Percentiles rank a stretch among this genome's conserved stretches.
These are phyloP conservation scores for Kwoniella europaea DNA, from an alignment of 768 basidiomycete species.

Conservation along the genomic window DNA sequence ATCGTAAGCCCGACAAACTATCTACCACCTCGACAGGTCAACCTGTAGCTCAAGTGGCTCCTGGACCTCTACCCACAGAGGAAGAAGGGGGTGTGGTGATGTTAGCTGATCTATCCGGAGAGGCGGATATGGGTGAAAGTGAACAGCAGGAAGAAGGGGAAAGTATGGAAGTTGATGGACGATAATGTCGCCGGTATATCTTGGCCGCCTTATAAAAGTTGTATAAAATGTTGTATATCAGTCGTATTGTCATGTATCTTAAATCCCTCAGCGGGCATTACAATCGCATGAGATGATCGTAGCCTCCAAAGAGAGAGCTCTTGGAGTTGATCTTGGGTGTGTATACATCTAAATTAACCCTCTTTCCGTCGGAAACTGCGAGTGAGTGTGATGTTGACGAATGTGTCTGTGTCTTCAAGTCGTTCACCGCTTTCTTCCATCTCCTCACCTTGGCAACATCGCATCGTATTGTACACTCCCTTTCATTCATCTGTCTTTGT, in stretches of 20 bases:
- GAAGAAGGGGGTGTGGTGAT: conserved; percentile 20
- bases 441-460: not conserved
- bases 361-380: conserved; percentile 9
- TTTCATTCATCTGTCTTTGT: not conserved
- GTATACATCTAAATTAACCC: no score
- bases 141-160: conserved; percentile 22
- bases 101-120: conserved; percentile 24
- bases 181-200: not conserved
- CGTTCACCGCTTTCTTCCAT: not conserved
- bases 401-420: not conserved
- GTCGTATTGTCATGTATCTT: not conserved
- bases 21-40: conserved; percentile 43
- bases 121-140: conserved; percentile 17
- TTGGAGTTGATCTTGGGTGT: not conserved
- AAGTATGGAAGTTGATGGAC: conserved; percentile 29
- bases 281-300: not conserved
- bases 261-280: not conserved
- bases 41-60: conserved; percentile 43
- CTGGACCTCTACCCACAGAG: conserved; percentile 41
- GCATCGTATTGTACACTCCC: not conserved
- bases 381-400: not conserved
- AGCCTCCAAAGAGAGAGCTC: not conserved
- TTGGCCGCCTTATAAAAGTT: not conserved
- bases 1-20: conserved; percentile 46
- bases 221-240: not conserved